A percentile compares a stretch with the other conserved stretches of the same genome.
phyloP scores from a whole-genome alignment of 805 yeast species.

The Maudiozyma serrabonitensis region DNA sequence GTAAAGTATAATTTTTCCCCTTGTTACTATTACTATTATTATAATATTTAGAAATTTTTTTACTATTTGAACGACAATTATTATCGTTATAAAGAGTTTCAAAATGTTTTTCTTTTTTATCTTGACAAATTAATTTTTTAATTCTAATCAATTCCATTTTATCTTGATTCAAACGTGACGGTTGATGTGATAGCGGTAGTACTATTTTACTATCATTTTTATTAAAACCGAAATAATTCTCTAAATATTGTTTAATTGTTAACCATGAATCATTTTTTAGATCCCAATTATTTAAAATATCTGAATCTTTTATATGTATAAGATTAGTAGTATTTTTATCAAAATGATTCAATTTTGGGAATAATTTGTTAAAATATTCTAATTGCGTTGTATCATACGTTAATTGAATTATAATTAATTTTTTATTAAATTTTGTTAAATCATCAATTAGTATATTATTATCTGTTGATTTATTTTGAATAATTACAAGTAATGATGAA shows the following conservation, averaged over 20 bases:
- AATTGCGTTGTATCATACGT: background rate
- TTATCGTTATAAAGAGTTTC: background rate
- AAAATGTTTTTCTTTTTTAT: background rate
- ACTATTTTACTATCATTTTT: background rate
- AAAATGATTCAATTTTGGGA: background rate
- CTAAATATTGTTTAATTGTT: background rate
- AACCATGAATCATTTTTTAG: background rate
- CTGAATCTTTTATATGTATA: background rate
- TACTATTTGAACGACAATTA: background rate
- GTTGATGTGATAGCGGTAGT: too few relatives aligned
- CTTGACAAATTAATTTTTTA: background rate
- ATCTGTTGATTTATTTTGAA: background rate
- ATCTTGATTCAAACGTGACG: background rate
- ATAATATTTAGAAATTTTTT: background rate
- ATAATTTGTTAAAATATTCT: background rate
- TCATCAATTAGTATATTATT: background rate
- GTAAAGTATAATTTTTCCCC: constrained; percentile 31
- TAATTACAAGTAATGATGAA: background rate
- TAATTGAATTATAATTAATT: background rate
- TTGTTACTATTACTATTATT: background rate
- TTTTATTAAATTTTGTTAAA: background rate
- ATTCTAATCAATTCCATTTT: background rate
- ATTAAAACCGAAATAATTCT: background rate
- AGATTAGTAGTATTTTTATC: background rate
- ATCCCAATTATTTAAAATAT: background rate